Evolutionary conservation across 257 asterid species (phyloP).

Genomic region (Marsdenia floribunda): DNA sequence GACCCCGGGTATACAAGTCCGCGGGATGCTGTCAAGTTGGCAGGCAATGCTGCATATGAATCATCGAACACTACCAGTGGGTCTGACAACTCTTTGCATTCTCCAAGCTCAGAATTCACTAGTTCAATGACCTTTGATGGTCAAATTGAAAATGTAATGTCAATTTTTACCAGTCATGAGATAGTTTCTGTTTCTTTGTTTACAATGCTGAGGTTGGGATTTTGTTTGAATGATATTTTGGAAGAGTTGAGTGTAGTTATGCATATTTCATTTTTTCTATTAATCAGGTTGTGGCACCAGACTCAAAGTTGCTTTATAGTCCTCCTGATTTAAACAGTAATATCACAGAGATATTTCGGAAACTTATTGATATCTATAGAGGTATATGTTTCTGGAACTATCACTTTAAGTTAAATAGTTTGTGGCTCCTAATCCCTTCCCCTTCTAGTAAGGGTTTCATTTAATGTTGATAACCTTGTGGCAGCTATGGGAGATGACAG

Average conservation of each 20-base stretch:
- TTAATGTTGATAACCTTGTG: constrained; percentile 17
- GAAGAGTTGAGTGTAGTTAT: not conserved
- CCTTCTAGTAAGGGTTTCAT: constrained; percentile 14
- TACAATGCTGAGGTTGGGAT: not conserved
- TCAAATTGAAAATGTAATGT: constrained; percentile 41
- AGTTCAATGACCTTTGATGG: constrained; percentile 32
- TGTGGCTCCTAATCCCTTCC: not conserved
- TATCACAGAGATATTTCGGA: constrained; percentile 76
- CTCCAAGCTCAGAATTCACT: constrained; percentile 48
- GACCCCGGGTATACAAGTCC: constrained; percentile 29
- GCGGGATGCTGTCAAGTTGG: constrained; percentile 19
- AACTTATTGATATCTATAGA: constrained; percentile 85
- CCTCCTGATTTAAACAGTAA: constrained; percentile 91
- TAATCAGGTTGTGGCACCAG: constrained; percentile 49
- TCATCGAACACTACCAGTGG: constrained; percentile 34
- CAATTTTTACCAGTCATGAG: not conserved
- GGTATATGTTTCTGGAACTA: constrained; percentile 38
- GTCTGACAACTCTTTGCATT: constrained; percentile 30
- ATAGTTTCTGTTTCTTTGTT: not conserved
- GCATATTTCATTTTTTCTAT: not conserved
- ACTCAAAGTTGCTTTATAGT: constrained; percentile 51
- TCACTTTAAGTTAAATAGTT: constrained; percentile 13
- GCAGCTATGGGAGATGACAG: constrained; percentile 91
- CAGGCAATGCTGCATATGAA: constrained; percentile 18
- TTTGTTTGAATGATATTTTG: not conserved